Base-by-base conservation (phyloP, 2,329 filamentous ascomycete genomes). In the Colletotrichum tropicale region DNA sequence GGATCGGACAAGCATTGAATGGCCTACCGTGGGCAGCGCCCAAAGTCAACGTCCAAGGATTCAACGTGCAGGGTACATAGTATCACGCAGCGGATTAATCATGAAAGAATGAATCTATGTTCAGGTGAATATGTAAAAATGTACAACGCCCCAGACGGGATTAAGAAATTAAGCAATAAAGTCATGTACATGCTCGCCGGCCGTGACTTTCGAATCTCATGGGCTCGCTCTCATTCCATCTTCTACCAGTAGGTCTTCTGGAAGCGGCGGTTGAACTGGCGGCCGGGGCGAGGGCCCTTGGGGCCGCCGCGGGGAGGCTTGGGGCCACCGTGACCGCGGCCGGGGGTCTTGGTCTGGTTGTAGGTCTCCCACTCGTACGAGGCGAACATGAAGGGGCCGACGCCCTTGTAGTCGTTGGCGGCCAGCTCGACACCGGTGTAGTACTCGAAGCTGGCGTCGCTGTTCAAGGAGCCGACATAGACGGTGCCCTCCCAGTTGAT, bases 401-500 rank as follows among this genome's bases (percentile, higher is more conserved):
- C 77, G 10, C 78, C 78, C 70, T 78, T 78, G 74, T 75, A 78
- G 69, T 79, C 77, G 70, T 79, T 78, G 60, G 67, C 62, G 55
- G 69, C 64, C 15, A 76, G 71, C 38, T 43, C 32, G 9, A 76
- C 64, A 15, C 26, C 21, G 48, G 24, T 76, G 74, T 76, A 76
- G 74, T 76, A 76, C 81, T 89, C 85, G 78, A 89, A 91, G n/a
- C 84, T 85, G 7, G 86, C 89, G 77, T 88, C 83, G 16, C 86
- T 86, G 77, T 84, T 86, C 76, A 91, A 79, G 70, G 87, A 89
- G 68, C 89, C 89, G 18, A 91, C 89, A 64, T 84, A 81, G 3
- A 91, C 89, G 0, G 89, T 91, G 3, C 88, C 88, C 76, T 89
- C 86, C 82, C 86, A 90, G 70, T 85, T 86, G 66, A 90, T 77